Evolutionary conservation across 208 protist species (phyloP).

Genomic region (Acanthamoeba sp.): DNA sequence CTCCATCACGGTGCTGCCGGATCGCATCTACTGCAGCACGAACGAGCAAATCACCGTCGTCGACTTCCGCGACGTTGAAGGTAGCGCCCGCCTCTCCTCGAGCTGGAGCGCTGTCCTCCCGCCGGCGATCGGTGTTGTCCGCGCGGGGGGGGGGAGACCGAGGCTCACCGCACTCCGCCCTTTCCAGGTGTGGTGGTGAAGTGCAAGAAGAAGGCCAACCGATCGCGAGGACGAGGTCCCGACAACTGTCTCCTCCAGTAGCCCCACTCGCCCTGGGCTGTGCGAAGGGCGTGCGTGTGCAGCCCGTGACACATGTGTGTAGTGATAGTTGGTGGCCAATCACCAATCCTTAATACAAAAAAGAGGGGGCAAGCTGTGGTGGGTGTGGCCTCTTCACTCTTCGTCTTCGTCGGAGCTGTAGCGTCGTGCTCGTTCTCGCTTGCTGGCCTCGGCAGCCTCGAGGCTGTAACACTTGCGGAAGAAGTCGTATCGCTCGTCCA

Average conservation of each 20-base stretch:
- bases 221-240: not conserved
- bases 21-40: conserved; percentile 38
- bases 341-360: too few species aligned
- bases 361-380: not conserved
- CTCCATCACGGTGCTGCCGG: conserved; percentile 36
- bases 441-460: not conserved
- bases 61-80: conserved; percentile 23
- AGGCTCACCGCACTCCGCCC: too few species aligned
- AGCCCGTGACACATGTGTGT: too few species aligned
- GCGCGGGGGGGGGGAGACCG: too few species aligned
- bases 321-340: too few species aligned
- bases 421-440: not conserved
- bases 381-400: not conserved
- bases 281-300: not conserved
- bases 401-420: not conserved
- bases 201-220: conserved; percentile 8
- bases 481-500: conserved; percentile 64
- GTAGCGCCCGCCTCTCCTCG: not conserved
- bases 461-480: not conserved
- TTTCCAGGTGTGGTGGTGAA: not conserved
- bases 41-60: conserved; percentile 47
- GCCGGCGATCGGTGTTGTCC: not conserved
- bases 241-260: conserved; percentile 28
- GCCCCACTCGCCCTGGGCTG: too few species aligned
- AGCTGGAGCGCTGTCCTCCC: not conserved